These are phyloP conservation scores for Penicillium taxi DNA, from an alignment of 495 filamentous ascomycete genomes.

Conservation along the genomic window DNA sequence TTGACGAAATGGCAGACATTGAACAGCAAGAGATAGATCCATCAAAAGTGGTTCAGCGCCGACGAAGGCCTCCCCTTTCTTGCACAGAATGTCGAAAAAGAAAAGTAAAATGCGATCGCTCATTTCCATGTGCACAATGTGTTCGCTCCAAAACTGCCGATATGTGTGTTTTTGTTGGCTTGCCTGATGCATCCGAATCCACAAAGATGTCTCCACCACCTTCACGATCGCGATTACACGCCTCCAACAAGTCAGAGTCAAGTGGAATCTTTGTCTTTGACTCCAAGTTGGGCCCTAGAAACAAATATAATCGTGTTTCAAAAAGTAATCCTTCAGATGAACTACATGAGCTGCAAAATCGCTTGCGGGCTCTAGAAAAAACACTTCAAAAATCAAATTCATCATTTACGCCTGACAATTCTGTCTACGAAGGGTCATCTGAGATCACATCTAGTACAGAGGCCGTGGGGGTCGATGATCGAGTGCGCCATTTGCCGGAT, in stretches of 20 bases:
- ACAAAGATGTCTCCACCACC: constrained; percentile 11
- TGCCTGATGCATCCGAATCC: constrained; percentile 10
- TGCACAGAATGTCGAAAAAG: constrained; percentile 52
- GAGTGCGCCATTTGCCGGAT: constrained; percentile 24
- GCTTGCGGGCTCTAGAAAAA: constrained; percentile 25
- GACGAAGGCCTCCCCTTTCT: constrained; percentile 33
- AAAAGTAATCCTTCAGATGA: constrained; percentile 28
- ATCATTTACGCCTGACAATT: constrained; percentile 23
- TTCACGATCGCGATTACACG: constrained; percentile 11
- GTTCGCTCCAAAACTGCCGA: constrained; percentile 39
- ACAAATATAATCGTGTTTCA: constrained; percentile 18
- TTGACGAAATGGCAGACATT: too few relatives aligned
- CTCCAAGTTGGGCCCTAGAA: constrained; percentile 24
- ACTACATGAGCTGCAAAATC: constrained; percentile 26
- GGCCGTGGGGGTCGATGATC: constrained; percentile 24
- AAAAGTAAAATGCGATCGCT: constrained; percentile 64
- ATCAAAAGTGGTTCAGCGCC: constrained; percentile 19
- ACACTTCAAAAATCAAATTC: constrained; percentile 19
- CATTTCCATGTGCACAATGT: constrained; percentile 59
- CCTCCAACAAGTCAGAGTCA: constrained; percentile 11
- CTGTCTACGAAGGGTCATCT: constrained; percentile 18
- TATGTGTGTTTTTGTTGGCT: constrained; percentile 28
- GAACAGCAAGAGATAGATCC: too few relatives aligned
- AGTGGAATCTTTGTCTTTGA: constrained; percentile 35
- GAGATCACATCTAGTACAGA: constrained; percentile 16